phyloP scores from a whole-genome alignment of 306 rosid genomes.

The Cucurbita maxima region DNA sequence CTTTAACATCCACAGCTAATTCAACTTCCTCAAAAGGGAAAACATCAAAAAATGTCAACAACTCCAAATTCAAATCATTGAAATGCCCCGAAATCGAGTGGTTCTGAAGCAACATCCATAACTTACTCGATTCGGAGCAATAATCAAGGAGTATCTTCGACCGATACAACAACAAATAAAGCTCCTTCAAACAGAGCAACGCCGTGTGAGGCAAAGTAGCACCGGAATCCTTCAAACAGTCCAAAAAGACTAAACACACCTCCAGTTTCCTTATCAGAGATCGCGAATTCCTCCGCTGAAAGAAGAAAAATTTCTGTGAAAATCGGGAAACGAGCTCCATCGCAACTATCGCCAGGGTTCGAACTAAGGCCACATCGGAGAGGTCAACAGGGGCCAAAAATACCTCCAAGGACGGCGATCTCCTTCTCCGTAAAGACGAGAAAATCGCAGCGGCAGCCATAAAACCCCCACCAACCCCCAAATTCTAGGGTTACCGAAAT shows the following conservation, averaged over 20 bases:
- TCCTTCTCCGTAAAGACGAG: conserved; percentile 68
- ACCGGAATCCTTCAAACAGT: conserved; percentile 35
- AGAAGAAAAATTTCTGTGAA: conserved; percentile 28
- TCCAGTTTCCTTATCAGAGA: conserved; percentile 53
- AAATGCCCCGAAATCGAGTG: conserved; percentile 82
- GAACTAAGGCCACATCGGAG: conserved; percentile 48
- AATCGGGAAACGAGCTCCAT: conserved; percentile 44
- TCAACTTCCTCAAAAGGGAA: conserved; percentile 50
- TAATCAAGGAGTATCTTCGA: conserved; percentile 83
- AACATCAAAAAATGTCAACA: conserved; percentile 79
- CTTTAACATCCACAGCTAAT: conserved; percentile 63
- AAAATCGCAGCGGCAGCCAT: conserved; percentile 89
- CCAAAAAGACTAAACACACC: conserved; percentile 50
- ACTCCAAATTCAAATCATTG: conserved; percentile 76
- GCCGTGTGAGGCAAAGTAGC: conserved; percentile 38
- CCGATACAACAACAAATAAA: conserved; percentile 56
- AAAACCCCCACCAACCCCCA: neutral
- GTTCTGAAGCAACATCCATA: conserved; percentile 88
- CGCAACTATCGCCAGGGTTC: conserved; percentile 44
- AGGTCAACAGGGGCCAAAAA: conserved; percentile 88
- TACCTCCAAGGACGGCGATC: conserved; percentile 79
- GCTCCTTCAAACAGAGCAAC: conserved; percentile 69
- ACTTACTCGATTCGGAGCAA: conserved; percentile 70
- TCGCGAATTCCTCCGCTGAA: conserved; percentile 60
- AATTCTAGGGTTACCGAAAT: neutral